Conservation (phyloP, 192 early-diverging fungal genomes). For the Spinellus fusiger region DNA sequence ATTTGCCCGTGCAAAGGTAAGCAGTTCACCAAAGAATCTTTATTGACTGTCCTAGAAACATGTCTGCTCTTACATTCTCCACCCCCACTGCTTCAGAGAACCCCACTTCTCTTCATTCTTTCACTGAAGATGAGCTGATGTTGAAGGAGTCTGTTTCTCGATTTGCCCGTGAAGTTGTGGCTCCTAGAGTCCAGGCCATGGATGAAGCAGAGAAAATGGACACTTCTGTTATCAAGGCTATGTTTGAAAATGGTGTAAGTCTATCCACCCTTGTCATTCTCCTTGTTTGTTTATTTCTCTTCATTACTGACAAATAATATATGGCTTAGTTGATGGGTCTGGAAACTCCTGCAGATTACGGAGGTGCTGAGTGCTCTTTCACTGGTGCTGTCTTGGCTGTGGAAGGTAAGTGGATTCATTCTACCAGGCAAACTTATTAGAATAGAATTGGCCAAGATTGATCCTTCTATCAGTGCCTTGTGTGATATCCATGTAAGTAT, state of each 20-base stretch:
- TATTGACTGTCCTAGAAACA: neutral
- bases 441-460: conserved; percentile 86
- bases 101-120: conserved; percentile 64
- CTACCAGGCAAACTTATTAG: neutral
- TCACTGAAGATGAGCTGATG: conserved; percentile 87
- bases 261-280: neutral
- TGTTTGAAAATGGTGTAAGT: conserved; percentile 83
- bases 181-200: conserved; percentile 81
- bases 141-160: conserved; percentile 72
- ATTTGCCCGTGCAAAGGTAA: neutral
- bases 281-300: no score
- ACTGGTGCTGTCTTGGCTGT: conserved; percentile 73
- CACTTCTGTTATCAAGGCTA: conserved; percentile 66
- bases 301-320: no score
- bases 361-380: conserved; percentile 78
- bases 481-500: conserved; percentile 76
- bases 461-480: conserved; percentile 81
- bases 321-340: conserved; percentile 84
- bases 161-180: conserved; percentile 76
- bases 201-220: conserved; percentile 87
- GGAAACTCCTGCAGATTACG: conserved; percentile 75
- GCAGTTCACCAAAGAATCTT: neutral
- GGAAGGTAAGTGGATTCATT: conserved; percentile 48
- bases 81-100: conserved; percentile 11
- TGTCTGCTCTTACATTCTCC: conserved; percentile 12